phyloP scores from a whole-genome alignment of 2,329 filamentous ascomycete species.

The Lasiodiplodia theobromae region DNA sequence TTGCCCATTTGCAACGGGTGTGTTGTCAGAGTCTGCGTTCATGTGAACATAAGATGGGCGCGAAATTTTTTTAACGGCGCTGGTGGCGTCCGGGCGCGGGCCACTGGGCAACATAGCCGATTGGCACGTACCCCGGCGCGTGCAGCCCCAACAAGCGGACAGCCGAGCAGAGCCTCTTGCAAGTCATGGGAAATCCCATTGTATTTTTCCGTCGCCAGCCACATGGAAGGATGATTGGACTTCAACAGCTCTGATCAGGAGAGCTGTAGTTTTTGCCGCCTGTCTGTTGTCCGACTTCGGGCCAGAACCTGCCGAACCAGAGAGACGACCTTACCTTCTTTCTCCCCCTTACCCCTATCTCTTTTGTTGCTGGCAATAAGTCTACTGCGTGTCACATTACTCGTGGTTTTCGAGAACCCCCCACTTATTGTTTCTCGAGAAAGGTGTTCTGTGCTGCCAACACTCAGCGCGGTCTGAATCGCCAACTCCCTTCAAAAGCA shows the following conservation, averaged over 20 bases:
- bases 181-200: not conserved
- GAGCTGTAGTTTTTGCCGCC: not conserved
- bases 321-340: not conserved
- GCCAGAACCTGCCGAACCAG: not conserved
- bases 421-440: too few relatives aligned
- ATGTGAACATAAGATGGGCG: not conserved
- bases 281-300: not conserved
- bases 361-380: not conserved
- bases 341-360: not conserved
- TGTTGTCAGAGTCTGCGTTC: not conserved
- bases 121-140: not conserved
- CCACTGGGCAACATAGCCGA: conserved; percentile 18
- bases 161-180: not conserved
- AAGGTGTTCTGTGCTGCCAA: too few relatives aligned
- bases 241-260: not conserved
- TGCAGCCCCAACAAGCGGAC: conserved; percentile 6
- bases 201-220: conserved; percentile 11
- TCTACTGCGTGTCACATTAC: not conserved
- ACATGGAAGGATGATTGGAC: not conserved
- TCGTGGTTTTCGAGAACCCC: too few relatives aligned
- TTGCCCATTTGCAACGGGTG: not conserved
- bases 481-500: too few relatives aligned
- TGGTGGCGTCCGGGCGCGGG: conserved; percentile 12
- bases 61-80: conserved; percentile 6
- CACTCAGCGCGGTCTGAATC: too few relatives aligned